phyloP scores from a whole-genome alignment of 495 filamentous ascomycete genomes.

The Xeromyces bisporus region DNA sequence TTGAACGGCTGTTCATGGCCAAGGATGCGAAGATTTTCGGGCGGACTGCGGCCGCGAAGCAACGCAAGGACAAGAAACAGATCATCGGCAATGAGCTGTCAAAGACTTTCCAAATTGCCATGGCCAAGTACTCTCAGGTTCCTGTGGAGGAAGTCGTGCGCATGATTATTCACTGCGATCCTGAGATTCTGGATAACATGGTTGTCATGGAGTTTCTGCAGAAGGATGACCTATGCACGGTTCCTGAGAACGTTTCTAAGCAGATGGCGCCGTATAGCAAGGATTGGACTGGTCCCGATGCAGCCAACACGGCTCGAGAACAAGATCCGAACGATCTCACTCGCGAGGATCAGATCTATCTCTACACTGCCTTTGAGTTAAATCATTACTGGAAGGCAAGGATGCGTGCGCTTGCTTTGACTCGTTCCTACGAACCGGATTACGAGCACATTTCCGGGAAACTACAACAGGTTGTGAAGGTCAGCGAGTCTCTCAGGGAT shows the following conservation, averaged over 20 bases:
- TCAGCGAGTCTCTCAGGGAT: slow-evolving; percentile 76
- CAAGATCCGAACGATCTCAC: slow-evolving; percentile 80
- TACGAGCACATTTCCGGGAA: slow-evolving; percentile 81
- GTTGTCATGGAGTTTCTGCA: slow-evolving; percentile 97
- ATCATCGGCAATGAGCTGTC: slow-evolving; percentile 84
- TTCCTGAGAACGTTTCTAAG: slow-evolving; percentile 82
- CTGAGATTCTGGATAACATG: slow-evolving; percentile 72
- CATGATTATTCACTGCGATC: slow-evolving; percentile 91
- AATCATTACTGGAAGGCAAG: slow-evolving; percentile 98
- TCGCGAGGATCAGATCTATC: slow-evolving; percentile 84
- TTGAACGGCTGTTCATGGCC: slow-evolving; percentile 92
- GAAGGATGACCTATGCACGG: slow-evolving; percentile 76
- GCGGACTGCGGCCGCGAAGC: slow-evolving; percentile 40
- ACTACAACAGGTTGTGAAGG: slow-evolving; percentile 62
- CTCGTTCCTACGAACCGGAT: slow-evolving; percentile 68
- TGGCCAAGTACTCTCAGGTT: slow-evolving; percentile 72
- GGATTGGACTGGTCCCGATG: slow-evolving; percentile 89
- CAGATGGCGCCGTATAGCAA: slow-evolving; percentile 86
- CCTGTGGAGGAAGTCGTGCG: slow-evolving; percentile 70
- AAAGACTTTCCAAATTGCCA: slow-evolving; percentile 81
- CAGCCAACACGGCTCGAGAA: slow-evolving; percentile 60
- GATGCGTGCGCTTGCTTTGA: slow-evolving; percentile 78
- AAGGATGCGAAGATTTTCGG: slow-evolving; percentile 85
- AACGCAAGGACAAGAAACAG: slow-evolving; percentile 91
- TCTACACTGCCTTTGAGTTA: slow-evolving; percentile 83